Percentiles rank a stretch among this genome's conserved stretches.
Evolutionary conservation across 352 stramenopile genomes (phyloP).

Genomic region (Globisporangium canariense): DNA sequence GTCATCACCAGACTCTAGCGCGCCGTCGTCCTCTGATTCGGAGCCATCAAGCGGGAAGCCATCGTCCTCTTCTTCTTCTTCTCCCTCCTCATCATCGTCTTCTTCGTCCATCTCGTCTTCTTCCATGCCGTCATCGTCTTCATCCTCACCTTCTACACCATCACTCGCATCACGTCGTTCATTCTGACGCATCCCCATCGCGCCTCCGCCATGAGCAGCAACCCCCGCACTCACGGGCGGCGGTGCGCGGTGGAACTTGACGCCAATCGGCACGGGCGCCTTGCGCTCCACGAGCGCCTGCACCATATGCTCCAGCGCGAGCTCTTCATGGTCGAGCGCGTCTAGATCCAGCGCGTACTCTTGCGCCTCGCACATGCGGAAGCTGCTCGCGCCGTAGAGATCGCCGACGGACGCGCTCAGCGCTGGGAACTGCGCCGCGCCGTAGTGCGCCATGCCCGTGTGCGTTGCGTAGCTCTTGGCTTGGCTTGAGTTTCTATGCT

Average conservation of each 20-base stretch:
- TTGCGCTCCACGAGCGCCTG: constrained; percentile 47
- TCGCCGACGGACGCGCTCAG: constrained; percentile 44
- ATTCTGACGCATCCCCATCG: constrained; percentile 4
- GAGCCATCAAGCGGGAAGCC: constrained; percentile 24
- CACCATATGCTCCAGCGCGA: constrained; percentile 45
- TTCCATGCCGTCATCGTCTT: constrained; percentile 36
- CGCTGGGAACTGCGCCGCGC: constrained; percentile 27
- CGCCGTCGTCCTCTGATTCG: constrained; percentile 20
- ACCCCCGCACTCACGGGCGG: neutral
- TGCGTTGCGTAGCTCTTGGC: neutral
- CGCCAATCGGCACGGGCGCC: constrained; percentile 47
- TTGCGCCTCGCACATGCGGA: constrained; percentile 42
- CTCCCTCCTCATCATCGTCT: constrained; percentile 35
- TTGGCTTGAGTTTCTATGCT: neutral
- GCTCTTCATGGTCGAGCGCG: constrained; percentile 56
- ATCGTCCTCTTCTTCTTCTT: constrained; percentile 36
- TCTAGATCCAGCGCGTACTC: constrained; percentile 46
- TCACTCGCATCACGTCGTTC: constrained; percentile 3
- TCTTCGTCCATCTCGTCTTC: constrained; percentile 32
- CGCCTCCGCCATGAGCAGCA: neutral
- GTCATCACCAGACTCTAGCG: constrained; percentile 25
- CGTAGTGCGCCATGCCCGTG: constrained; percentile 3
- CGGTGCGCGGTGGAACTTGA: constrained; percentile 48
- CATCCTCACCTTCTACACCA: constrained; percentile 14
- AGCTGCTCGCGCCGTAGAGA: constrained; percentile 54